These are phyloP conservation scores for Austroboletus olivaceoglutinosus DNA, from an alignment of 1,284 basidiomycete genomes.

Conservation along the genomic window DNA sequence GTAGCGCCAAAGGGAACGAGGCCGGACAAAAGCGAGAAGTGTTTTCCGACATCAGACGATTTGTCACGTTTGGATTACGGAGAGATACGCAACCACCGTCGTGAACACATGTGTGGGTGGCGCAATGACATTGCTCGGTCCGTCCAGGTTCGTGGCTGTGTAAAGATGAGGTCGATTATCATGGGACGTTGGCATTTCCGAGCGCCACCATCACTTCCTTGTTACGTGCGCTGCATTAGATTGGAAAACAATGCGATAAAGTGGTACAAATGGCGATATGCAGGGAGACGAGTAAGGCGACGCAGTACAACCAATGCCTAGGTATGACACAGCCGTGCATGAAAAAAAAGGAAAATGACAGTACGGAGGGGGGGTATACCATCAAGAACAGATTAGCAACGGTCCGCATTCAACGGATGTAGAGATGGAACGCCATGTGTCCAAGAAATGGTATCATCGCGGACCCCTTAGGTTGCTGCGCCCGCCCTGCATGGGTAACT, in stretches of 20 bases:
- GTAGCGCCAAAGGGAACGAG: conserved; percentile 42
- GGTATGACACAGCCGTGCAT: neutral
- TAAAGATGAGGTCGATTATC: neutral
- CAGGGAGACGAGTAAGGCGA: neutral
- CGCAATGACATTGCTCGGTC: too few species aligned
- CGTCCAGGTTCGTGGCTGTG: neutral
- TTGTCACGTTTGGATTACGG: conserved; percentile 82
- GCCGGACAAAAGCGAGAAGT: conserved; percentile 62
- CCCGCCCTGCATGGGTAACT: conserved; percentile 33
- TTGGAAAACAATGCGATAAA: conserved; percentile 11
- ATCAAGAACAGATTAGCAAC: conserved; percentile 4
- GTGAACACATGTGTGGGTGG: conserved; percentile 14
- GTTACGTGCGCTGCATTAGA: neutral
- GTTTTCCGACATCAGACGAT: conserved; percentile 80
- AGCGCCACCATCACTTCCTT: conserved; percentile 14
- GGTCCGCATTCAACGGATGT: neutral
- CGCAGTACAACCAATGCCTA: conserved; percentile 2
- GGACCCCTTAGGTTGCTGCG: conserved; percentile 15
- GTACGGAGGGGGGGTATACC: conserved; percentile 23
- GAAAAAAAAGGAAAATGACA: neutral
- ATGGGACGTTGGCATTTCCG: neutral
- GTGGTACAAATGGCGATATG: conserved; percentile 16
- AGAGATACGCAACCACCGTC: conserved; percentile 55
- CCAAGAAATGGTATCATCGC: conserved; percentile 21
- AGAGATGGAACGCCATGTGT: conserved; percentile 6